A percentile compares a stretch with the other conserved stretches of the same genome.
Conservation (phyloP, 768 basidiomycete genomes). For the Mycena polygramma region DNA sequence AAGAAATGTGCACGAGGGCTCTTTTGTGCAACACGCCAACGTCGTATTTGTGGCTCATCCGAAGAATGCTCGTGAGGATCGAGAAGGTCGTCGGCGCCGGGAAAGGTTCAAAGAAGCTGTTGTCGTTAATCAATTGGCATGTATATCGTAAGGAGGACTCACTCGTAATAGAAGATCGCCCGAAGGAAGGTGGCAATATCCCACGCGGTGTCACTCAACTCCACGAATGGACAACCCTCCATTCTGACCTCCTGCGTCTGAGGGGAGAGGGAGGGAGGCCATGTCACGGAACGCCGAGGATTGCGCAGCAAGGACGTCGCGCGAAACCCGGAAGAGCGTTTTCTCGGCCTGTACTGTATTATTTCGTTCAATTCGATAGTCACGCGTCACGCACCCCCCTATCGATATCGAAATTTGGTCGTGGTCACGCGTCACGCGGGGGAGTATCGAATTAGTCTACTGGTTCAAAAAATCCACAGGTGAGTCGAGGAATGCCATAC, state of each 20-base stretch:
- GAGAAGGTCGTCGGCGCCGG: background rate
- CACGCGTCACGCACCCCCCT: no score
- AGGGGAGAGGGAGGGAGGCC: background rate
- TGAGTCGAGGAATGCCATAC: no score
- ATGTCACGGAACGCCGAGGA: background rate
- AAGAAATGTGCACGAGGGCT: constrained; percentile 15
- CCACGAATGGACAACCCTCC: background rate
- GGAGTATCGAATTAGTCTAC: no score
- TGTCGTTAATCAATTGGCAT: background rate
- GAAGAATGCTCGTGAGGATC: background rate
- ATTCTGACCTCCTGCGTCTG: background rate
- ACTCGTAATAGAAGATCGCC: background rate
- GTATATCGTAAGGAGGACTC: background rate
- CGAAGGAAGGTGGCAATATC: background rate
- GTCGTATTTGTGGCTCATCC: constrained; percentile 23
- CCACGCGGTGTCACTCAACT: background rate
- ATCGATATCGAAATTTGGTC: no score
- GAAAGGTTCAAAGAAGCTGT: background rate
- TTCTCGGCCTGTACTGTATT: no score
- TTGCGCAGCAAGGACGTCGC: background rate
- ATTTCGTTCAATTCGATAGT: no score
- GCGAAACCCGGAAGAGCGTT: background rate
- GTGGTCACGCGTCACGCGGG: no score
- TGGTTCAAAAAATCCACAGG: no score
- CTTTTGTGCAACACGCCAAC: constrained; percentile 14